Conservation (phyloP, 345 rosid genomes). For the Gossypium stocksii region DNA sequence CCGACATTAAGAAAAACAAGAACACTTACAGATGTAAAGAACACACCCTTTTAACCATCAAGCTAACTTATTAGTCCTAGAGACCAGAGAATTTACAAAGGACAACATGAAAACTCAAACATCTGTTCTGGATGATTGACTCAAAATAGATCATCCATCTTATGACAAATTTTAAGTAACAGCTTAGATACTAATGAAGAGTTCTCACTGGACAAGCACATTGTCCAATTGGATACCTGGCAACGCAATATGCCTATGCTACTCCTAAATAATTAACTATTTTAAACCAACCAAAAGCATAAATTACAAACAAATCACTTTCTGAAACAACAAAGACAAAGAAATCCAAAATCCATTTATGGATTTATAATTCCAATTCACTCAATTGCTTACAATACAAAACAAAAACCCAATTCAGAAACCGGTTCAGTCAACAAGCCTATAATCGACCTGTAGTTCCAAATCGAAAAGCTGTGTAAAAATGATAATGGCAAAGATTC, state of each 20-base stretch:
- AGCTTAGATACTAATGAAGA: neutral
- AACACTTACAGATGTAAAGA: too few species aligned
- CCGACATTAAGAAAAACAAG: too few species aligned
- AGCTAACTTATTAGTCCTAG: neutral
- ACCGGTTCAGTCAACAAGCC: neutral
- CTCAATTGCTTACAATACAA: neutral
- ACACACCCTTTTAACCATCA: too few species aligned
- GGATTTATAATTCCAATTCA: neutral
- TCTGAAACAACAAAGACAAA: neutral
- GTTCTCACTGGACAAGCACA: neutral
- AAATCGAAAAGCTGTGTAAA: too few species aligned
- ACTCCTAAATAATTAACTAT: neutral
- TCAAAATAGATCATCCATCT: neutral
- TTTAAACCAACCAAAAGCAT: neutral
- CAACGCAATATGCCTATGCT: neutral
- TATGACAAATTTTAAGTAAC: neutral
- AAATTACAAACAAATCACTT: neutral
- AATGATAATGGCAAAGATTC: too few species aligned
- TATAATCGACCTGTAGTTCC: neutral
- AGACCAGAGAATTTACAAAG: neutral
- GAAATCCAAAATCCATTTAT: neutral
- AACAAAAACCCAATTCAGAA: neutral
- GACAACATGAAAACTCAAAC: neutral
- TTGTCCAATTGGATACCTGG: constrained; percentile 2
- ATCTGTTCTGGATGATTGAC: neutral